Evolutionary conservation across 768 basidiomycete species (phyloP).

Genomic region (Termitomyces eurrhizus): DNA sequence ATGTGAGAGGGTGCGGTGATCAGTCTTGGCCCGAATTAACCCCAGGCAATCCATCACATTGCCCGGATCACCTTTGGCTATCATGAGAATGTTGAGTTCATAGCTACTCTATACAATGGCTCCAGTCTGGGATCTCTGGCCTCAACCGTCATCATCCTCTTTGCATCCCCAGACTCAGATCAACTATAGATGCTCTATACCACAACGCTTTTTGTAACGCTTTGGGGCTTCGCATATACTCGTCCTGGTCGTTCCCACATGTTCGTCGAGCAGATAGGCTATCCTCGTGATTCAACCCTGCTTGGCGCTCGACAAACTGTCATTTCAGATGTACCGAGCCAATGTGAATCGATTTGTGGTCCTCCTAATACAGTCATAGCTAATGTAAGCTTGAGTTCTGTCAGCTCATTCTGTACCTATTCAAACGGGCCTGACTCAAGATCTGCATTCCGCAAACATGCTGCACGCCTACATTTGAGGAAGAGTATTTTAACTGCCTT

Average conservation of each 20-base stretch:
- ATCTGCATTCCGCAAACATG: constrained; percentile 28
- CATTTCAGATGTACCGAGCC: constrained; percentile 21
- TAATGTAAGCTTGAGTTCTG: constrained; percentile 14
- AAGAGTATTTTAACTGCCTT: constrained; percentile 38
- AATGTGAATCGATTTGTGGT: constrained; percentile 29
- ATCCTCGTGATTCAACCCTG: background rate
- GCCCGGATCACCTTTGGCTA: background rate
- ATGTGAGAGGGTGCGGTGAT: no score
- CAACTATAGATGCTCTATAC: background rate
- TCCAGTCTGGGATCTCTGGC: background rate
- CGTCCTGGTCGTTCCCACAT: background rate
- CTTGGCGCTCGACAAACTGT: constrained; percentile 19
- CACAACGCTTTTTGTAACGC: background rate
- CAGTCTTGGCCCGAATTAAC: no score
- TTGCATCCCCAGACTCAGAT: background rate
- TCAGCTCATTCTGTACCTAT: background rate
- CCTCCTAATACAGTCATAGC: constrained; percentile 19
- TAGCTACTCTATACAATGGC: background rate
- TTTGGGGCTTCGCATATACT: background rate
- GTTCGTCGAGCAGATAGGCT: background rate
- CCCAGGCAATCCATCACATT: no score
- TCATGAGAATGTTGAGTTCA: no score
- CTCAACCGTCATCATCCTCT: background rate
- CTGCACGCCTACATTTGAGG: constrained; percentile 36
- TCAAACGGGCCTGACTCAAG: constrained; percentile 12